Conservation (phyloP, 345 rosid species). For the Orychophragmus violaceus region DNA sequence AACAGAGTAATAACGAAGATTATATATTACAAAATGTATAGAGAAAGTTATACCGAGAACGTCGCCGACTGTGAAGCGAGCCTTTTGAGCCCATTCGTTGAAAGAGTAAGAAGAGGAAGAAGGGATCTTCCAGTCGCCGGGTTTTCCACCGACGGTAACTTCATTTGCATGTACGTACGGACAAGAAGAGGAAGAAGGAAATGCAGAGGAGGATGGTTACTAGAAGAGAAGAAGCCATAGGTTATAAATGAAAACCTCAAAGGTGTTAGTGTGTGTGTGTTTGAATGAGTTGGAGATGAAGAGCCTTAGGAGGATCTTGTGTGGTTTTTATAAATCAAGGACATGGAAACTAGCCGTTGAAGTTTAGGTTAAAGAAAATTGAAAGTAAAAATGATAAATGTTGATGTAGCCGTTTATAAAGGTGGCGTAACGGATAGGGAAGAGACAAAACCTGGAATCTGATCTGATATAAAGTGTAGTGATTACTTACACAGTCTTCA, state of each 20-base stretch:
- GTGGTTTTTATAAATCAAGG: constrained; percentile 10
- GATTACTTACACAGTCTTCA: background rate
- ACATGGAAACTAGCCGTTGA: constrained; percentile 22
- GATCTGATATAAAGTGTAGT: background rate
- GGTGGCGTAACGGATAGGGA: constrained; percentile 18
- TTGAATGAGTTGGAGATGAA: background rate
- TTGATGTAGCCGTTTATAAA: constrained; percentile 23
- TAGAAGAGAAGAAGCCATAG: constrained; percentile 20
- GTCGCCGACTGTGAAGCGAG: constrained; percentile 70
- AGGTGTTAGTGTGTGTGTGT: background rate
- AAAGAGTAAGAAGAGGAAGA: constrained; percentile 54
- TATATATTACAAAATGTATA: too few species aligned
- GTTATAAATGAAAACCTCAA: background rate
- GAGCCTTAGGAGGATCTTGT: background rate
- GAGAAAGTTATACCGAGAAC: constrained; percentile 39
- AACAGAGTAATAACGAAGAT: background rate
- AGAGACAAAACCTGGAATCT: constrained; percentile 11
- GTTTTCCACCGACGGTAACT: constrained; percentile 47
- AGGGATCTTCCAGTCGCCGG: constrained; percentile 56
- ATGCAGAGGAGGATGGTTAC: constrained; percentile 6
- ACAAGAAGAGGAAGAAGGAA: background rate
- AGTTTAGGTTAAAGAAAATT: background rate
- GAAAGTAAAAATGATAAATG: background rate
- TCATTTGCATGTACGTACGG: constrained; percentile 36
- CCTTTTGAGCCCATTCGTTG: constrained; percentile 54